Conservation (phyloP, 495 filamentous ascomycete species). For the Margaritispora aquatica region DNA sequence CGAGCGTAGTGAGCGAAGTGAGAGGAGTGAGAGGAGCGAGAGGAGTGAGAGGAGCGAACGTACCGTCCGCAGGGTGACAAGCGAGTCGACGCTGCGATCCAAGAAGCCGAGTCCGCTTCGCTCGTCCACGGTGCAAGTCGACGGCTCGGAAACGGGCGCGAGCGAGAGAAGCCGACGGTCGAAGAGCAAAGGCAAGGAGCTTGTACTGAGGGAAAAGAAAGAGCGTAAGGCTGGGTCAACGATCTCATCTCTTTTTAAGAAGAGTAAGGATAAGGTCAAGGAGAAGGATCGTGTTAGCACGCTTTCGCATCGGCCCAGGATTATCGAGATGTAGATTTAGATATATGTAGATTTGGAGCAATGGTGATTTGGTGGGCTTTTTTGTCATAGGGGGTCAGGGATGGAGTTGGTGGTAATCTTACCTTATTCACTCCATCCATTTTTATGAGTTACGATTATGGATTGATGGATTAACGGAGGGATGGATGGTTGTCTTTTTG, state of each 20-base stretch:
- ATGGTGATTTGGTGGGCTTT: no score
- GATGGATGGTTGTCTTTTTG: no score
- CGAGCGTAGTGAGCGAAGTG: slow-evolving; percentile 28
- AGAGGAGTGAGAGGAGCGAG: slow-evolving; percentile 24
- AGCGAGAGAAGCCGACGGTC: slow-evolving; percentile 20
- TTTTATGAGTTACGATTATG: neutral
- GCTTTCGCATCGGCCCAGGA: slow-evolving; percentile 9
- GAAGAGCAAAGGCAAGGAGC: slow-evolving; percentile 31
- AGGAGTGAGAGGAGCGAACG: slow-evolving; percentile 26
- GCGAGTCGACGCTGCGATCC: neutral
- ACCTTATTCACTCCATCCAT: neutral
- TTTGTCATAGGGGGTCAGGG: no score
- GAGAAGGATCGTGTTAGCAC: slow-evolving; percentile 17
- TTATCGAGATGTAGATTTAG: neutral
- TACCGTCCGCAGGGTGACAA: slow-evolving; percentile 5
- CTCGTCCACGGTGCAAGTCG: slow-evolving; percentile 6
- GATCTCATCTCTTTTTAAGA: slow-evolving; percentile 41
- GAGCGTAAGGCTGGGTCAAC: slow-evolving; percentile 40
- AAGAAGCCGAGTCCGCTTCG: neutral
- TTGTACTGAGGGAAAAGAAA: slow-evolving; percentile 30
- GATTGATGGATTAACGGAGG: no score
- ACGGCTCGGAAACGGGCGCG: slow-evolving; percentile 18
- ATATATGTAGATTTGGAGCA: no score
- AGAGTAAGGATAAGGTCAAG: slow-evolving; percentile 37
- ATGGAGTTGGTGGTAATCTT: neutral